These are phyloP conservation scores for Coleophoma cylindrospora DNA, from an alignment of 2,329 filamentous ascomycete genomes.

Conservation along the genomic window DNA sequence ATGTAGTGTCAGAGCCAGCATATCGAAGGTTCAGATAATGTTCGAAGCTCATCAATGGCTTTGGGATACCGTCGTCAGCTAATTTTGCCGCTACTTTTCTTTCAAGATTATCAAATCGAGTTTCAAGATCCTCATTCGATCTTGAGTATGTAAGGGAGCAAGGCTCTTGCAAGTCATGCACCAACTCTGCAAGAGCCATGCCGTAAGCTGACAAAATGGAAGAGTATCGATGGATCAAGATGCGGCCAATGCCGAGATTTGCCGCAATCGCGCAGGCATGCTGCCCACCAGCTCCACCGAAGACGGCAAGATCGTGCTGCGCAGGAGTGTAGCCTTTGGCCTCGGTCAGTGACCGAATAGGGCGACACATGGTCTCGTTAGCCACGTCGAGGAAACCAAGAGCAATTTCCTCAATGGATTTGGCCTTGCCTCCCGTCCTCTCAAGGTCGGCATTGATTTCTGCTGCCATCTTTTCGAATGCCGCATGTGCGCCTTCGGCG, in stretches of 20 bases:
- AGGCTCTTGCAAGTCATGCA: no score
- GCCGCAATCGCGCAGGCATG: slow-evolving; percentile 84
- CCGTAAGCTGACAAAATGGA: slow-evolving; percentile 46
- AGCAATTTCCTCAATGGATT: slow-evolving; percentile 54
- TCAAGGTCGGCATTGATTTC: slow-evolving; percentile 70
- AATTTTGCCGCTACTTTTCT: no score
- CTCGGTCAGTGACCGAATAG: slow-evolving; percentile 84
- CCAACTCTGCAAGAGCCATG: no score
- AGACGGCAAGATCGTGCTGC: slow-evolving; percentile 80
- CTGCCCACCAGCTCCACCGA: slow-evolving; percentile 87
- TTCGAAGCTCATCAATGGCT: slow-evolving; percentile 48
- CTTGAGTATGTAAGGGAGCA: no score
- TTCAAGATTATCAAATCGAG: no score
- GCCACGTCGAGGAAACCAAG: slow-evolving; percentile 76
- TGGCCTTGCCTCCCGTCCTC: slow-evolving; percentile 39
- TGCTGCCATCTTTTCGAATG: slow-evolving; percentile 70
- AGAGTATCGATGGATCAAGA: slow-evolving; percentile 80
- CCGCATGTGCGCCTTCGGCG: slow-evolving; percentile 63
- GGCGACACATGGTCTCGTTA: slow-evolving; percentile 85
- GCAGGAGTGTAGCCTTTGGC: slow-evolving; percentile 86
- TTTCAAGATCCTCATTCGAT: no score
- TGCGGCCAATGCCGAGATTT: slow-evolving; percentile 77
- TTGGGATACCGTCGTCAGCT: no score
- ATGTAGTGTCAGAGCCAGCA: slow-evolving; percentile 78
- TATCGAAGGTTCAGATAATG: slow-evolving; percentile 92